Conservation (phyloP, 768 basidiomycete genomes). For the Russula vinacea region DNA sequence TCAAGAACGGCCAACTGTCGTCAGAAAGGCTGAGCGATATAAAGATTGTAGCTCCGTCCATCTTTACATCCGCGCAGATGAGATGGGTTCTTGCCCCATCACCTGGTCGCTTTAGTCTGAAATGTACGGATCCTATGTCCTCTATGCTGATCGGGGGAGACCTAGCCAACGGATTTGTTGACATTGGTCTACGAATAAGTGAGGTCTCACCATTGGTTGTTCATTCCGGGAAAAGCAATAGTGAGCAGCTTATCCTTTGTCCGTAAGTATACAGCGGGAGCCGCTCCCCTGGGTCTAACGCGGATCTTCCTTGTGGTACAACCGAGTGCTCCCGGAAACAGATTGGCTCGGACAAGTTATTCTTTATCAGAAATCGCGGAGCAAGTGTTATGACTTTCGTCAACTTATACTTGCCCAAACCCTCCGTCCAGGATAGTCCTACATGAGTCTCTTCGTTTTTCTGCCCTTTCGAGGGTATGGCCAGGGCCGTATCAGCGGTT, state of each 20-base stretch:
- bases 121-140: conserved; percentile 80
- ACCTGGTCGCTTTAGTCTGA: conserved; percentile 55
- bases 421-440: conserved; percentile 90
- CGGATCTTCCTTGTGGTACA: conserved; percentile 56
- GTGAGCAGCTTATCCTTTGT: conserved; percentile 73
- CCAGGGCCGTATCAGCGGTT: conserved; percentile 81
- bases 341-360: conserved; percentile 64
- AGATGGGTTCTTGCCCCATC: conserved; percentile 48
- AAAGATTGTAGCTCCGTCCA: conserved; percentile 88
- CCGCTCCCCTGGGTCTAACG: conserved; percentile 65
- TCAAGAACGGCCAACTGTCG: conserved; percentile 82
- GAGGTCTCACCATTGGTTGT: conserved; percentile 64
- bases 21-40: conserved; percentile 64
- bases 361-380: conserved; percentile 89
- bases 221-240: conserved; percentile 80
- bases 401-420: conserved; percentile 95
- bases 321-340: conserved; percentile 84
- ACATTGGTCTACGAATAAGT: conserved; percentile 1
- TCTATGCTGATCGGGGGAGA: conserved; percentile 89
- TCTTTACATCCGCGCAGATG: conserved; percentile 70
- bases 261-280: conserved; percentile 66
- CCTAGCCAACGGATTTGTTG: conserved; percentile 46
- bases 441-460: conserved; percentile 69
- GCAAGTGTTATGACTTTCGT: conserved; percentile 89
- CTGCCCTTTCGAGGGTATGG: conserved; percentile 60